Evolutionary conservation across 1,139 yeast genomes (phyloP), one percentile per base, ranked within the genome.

Genomic region (Candida glucosophila): DNA sequence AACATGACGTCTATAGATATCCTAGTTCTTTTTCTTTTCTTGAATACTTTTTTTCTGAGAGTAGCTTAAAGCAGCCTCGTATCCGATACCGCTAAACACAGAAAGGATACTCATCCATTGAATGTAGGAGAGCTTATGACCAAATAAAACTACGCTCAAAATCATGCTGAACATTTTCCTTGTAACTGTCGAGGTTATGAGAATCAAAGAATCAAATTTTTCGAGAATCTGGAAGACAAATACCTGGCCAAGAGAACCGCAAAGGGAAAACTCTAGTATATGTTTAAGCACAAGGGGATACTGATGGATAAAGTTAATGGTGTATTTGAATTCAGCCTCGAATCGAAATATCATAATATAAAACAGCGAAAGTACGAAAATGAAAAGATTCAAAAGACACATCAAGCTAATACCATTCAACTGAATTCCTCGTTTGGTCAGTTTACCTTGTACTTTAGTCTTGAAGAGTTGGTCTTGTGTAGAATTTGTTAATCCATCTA

Each of bases 111-210:
- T 97, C 2, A 58, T 25, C 85, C 95, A 81, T 53, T 92, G 97
- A 4, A 62, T 57, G 2, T 31, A 5, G 17, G 59, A 64, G 38
- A 90, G 67, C 4, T 51, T 49, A 46, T 90, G 97, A 11, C 90
- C 92, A 54, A 86, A 90, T 39, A 90, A 59, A 3, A 83, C 49
- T 27, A 90, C 95, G 44, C 95, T 81, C 32, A 90, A 55, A 12
- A 86, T 65, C 97, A 90, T 88, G 26, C 96, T 85, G 28, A 86
- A 61, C 96, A 90, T 88, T 47, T 90, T 90, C 37, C 99, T 68
- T 1, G 98, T 88, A 6, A 90, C 96, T 0, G 97, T 92, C 12
- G 93, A 92, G 16, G 95, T 88, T 18, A 90, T 86, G 28, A 90
- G 59, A 2, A 83, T 70, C 32, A 90, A 60, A 3, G 95, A 82